Base-by-base conservation (phyloP, 108 stramenopile species). In the Fragilariopsis cylindrus region DNA sequence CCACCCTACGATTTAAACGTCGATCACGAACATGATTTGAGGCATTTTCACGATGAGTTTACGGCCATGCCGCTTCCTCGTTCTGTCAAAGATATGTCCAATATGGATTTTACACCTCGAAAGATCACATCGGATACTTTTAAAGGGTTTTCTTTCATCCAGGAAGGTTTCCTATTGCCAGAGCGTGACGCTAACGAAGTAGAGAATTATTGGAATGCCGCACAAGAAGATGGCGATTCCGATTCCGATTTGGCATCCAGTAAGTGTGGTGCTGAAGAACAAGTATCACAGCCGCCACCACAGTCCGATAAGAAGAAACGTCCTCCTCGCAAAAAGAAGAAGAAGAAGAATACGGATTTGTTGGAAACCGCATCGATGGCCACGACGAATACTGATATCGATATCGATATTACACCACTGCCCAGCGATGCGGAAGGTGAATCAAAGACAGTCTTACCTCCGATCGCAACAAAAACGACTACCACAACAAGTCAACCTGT, bases 21-120 rank as follows among this genome's bases (percentile, higher is more conserved):
- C 7, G 87, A 93, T 48, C 81, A 84, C 71, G 91, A 91, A 58
- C 75, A 85, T 18, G 96, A 94, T 73, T 75, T 93, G 69, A 67
- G 85, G 43, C 86, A 96, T 85, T 96, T 96, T 73, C 91, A 96
- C 66, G 82, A 94, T 46, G 96, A 96, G 74, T 95, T 95, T 72
- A 86, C 85, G 7, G 79, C 85, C 15, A 91, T 95, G 94, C 71
- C 88, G 9, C 75, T 95, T 7, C 94, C 94, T 21, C 80, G 94
- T 79, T 89, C 87, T 48, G 94, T 95, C 47, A 81, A 84, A 21
- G 86, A 87, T 67, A 88, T 92, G 90, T 81, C 80, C 52, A 80
- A 83, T 8, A 39, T 65, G 12, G 73, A 84, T 15, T 79, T 82
- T 46, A 68, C 67, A 48, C 88, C 91, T 1, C 69, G 89, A 54